Base-by-base conservation (phyloP, 768 basidiomycete species). In the Boletus coccyginus region DNA sequence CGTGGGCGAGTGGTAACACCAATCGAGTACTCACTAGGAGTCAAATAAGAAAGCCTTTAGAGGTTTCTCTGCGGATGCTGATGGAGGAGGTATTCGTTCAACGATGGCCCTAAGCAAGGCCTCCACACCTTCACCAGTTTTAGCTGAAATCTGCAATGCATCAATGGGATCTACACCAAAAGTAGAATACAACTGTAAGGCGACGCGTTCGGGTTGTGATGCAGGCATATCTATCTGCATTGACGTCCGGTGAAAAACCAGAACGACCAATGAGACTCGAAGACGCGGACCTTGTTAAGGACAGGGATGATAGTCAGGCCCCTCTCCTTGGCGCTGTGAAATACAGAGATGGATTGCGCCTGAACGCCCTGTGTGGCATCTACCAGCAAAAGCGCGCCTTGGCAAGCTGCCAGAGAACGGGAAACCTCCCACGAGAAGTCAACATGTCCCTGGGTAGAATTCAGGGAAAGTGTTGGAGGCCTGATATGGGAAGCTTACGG, bases 341-440 rank as follows among this genome's bases (percentile, higher is more conserved):
- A 95, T 6, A 98, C 96, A 1, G 92, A 96, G 51, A 99, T 85
- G 14, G 95, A 94, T 73, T 99, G 97, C 0, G 97, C 97, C 73
- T 99, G 97, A 9, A 99, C 87, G 17, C 97, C 97, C 76, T 96
- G 95, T 50, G 92, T 93, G n/a, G 93, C 92, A 67, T 99, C 97
- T 3, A 98, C 94, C 63, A 98, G 74, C 38, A 87, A 70, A 41
- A 87, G 69, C 11, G 92, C 96, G 10, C 97, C 97, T 75, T 99
- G 92, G 62, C 91, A 97, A 33, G 96, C 94, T 5, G 93, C 87
- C 40, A 98, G 74, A 29, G 92, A 94, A 46, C 97, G 83, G 16
- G 93, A 89, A 35, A 99, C 93, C 72, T 98, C 96, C 86, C 94
- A 97, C 55, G 92, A 83, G 73, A 99, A 99, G 75, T 99, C 97